Base-by-base conservation (phyloP, 176 grass and related monocot species). In the Aechmea fasciata region DNA sequence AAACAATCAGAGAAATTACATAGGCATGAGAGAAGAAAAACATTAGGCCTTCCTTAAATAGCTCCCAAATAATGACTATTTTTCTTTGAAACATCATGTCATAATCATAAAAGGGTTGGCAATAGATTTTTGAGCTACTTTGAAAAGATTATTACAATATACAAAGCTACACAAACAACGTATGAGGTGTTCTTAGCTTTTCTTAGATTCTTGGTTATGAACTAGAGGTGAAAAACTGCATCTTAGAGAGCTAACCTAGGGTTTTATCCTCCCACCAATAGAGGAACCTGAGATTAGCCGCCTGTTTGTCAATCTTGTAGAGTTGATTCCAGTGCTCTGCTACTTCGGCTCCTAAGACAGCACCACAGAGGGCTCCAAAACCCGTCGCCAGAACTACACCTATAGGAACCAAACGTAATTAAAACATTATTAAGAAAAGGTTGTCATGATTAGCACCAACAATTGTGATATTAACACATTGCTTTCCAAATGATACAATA, bases 211-310 rank as follows among this genome's bases (percentile, higher is more conserved):
- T 41, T 41, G 4, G 33, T 41, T 41, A 41, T 41, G 33, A 41
- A 41, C 33, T 41, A 41, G 33, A 41, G 33, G 33, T 41, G 6
- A 41, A 41, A 41, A 41, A 19, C 0, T 13, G 10, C 2, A 68
- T 18, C 11, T 23, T 15, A 19, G 69, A 11, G 29, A 80, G 75
- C 75, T 64, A 2, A 99, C 90, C 90, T 93, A 88, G 54, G 48
- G 86, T 88, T 88, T 99, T 99, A 75, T 99, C 89, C 81, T 99
- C 94, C 94, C 94, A 99, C 94, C 94, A 99, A 75, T 99, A 99
- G 49, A 99, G 86, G 76, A 99, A 99, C 52, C 92, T 85, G 19
- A 96, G 88, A 82, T 91, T 96, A 47, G 88, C 81, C 52, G 65
- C 83, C 72, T 84, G 83, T 84, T 87, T 99, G 80, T 99, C 90